These are phyloP conservation scores for Dactylellina haptotyla DNA, from an alignment of 2,329 filamentous ascomycete species.

Conservation along the genomic window DNA sequence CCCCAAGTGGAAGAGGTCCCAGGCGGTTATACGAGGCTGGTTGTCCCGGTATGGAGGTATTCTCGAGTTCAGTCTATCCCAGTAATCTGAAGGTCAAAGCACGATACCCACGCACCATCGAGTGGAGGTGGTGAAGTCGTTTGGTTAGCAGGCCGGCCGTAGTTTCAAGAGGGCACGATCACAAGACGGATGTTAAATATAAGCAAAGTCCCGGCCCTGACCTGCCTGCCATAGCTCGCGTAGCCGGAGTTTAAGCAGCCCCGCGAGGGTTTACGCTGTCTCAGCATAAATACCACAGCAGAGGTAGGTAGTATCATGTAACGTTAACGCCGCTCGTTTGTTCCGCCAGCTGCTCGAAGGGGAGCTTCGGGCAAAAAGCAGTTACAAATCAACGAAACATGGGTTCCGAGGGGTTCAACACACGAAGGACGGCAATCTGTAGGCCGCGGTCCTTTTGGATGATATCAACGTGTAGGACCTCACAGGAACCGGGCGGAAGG, in stretches of 20 bases:
- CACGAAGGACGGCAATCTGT: not conserved
- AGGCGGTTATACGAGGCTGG: constrained; percentile 47
- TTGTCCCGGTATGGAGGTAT: constrained; percentile 41
- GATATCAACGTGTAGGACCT: too few relatives aligned
- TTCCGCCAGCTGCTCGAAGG: not conserved
- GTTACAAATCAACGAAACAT: not conserved
- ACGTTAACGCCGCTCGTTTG: not conserved
- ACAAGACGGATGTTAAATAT: not conserved
- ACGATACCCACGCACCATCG: constrained; percentile 2
- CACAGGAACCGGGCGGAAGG: too few relatives aligned
- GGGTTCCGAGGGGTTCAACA: not conserved
- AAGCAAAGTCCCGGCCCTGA: not conserved
- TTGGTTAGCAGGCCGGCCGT: constrained; percentile 15
- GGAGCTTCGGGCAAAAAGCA: not conserved
- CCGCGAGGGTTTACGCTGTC: too few relatives aligned
- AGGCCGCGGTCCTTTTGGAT: too few relatives aligned
- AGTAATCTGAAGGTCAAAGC: constrained; percentile 40
- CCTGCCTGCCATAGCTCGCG: too few relatives aligned
- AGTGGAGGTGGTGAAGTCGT: constrained; percentile 13
- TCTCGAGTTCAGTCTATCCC: constrained; percentile 48
- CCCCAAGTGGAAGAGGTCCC: constrained; percentile 47
- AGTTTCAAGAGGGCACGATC: not conserved
- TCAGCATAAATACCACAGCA: too few relatives aligned
- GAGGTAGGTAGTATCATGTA: constrained; percentile 14
- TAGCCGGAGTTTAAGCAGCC: too few relatives aligned